A percentile compares a stretch with the other conserved stretches of the same genome.
These are phyloP conservation scores for Ramaria rubella DNA, from an alignment of 768 basidiomycete genomes.

Conservation along the genomic window DNA sequence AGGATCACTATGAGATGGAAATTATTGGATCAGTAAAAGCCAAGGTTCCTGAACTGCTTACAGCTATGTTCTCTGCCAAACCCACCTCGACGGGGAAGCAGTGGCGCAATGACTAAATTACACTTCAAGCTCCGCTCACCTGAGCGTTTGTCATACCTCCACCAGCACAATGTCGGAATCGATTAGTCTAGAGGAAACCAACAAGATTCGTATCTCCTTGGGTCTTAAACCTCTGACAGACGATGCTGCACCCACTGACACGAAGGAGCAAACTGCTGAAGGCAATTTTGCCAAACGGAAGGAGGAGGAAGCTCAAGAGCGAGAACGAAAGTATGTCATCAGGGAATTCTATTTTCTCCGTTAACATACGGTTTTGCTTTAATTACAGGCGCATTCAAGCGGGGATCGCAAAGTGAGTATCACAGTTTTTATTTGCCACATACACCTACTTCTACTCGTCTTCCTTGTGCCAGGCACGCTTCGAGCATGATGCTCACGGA, in stretches of 20 bases:
- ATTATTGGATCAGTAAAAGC: background rate
- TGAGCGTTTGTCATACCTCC: background rate
- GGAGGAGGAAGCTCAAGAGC: slow-evolving; percentile 61
- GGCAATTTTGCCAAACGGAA: slow-evolving; percentile 74
- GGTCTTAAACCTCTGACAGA: slow-evolving; percentile 93
- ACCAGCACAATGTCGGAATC: slow-evolving; percentile 60
- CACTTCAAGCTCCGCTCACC: slow-evolving; percentile 8
- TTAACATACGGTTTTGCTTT: slow-evolving; percentile 22
- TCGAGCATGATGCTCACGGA: slow-evolving; percentile 14
- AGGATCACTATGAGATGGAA: background rate
- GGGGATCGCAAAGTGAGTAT: slow-evolving; percentile 82
- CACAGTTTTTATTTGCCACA: slow-evolving; percentile 18
- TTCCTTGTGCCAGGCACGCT: slow-evolving; percentile 18
- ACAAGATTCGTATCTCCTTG: slow-evolving; percentile 89
- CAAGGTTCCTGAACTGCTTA: background rate
- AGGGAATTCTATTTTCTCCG: slow-evolving; percentile 16
- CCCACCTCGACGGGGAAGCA: no score
- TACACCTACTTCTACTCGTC: slow-evolving; percentile 42
- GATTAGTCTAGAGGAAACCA: slow-evolving; percentile 90
- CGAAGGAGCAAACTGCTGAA: slow-evolving; percentile 79
- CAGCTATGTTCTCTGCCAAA: no score
- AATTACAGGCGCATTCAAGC: slow-evolving; percentile 57
- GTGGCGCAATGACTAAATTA: no score
- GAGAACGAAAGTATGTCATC: slow-evolving; percentile 65
- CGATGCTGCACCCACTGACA: slow-evolving; percentile 60